Percentiles rank a stretch among this genome's conserved stretches.
Conservation (phyloP, 2,329 filamentous ascomycete genomes). For the Colletotrichum simmondsii region DNA sequence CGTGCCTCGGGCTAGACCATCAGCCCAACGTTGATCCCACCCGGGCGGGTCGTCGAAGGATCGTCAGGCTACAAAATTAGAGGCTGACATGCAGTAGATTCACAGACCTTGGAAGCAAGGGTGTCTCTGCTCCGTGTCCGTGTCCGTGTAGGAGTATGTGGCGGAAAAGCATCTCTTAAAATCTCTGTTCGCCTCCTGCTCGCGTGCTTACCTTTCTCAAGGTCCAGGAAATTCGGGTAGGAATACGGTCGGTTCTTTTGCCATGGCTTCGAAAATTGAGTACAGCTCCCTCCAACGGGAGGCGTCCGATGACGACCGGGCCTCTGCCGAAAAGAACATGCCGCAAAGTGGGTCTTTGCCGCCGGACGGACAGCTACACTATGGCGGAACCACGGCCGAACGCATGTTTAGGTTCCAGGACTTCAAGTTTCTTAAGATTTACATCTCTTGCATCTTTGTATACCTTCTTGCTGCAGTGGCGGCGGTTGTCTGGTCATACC, state of each 20-base stretch:
- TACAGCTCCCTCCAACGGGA: constrained; percentile 18
- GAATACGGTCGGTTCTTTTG: background rate
- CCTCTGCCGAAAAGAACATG: constrained; percentile 8
- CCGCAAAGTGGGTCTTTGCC: background rate
- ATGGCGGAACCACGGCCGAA: constrained; percentile 9
- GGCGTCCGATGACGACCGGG: constrained; percentile 2
- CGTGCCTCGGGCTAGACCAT: background rate
- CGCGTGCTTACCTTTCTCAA: background rate
- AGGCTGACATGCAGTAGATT: background rate
- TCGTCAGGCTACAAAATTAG: constrained; percentile 10
- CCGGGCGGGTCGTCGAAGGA: background rate
- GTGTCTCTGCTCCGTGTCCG: constrained; percentile 2
- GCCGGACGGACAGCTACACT: background rate
- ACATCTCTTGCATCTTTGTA: constrained; percentile 6
- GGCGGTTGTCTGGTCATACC: constrained; percentile 11
- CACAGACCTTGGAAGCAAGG: background rate
- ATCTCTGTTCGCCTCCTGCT: background rate
- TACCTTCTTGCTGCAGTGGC: constrained; percentile 14
- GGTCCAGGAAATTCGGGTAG: background rate
- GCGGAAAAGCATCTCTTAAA: background rate
- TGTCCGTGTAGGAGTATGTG: background rate
- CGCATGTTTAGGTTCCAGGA: constrained; percentile 18
- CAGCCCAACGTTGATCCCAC: constrained; percentile 4
- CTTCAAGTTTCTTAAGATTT: constrained; percentile 15
- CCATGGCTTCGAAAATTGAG: constrained; percentile 8